Percentiles rank a stretch among this genome's conserved stretches.
phyloP scores from a whole-genome alignment of 352 stramenopile genomes.

The Phytophthora sansomeana region DNA sequence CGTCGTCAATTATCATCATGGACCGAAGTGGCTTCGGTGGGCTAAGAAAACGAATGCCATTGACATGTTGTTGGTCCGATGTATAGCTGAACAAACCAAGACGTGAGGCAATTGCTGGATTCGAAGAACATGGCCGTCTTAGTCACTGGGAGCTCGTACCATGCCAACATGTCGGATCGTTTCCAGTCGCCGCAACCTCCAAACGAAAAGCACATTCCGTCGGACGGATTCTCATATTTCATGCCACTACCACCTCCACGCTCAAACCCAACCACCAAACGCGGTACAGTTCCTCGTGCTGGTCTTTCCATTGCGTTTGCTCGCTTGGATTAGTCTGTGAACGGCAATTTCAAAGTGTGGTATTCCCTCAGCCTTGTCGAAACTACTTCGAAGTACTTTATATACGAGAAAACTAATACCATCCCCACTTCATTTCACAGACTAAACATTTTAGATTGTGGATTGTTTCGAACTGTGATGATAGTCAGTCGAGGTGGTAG shows the following conservation, averaged over 20 bases:
- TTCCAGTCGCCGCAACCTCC: not conserved
- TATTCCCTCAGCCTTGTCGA: no score
- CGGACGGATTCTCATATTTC: not conserved
- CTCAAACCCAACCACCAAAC: not conserved
- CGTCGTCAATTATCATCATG: not conserved
- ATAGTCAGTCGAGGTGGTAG: not conserved
- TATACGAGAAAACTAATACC: no score
- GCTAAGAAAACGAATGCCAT: not conserved
- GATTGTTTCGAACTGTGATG: not conserved
- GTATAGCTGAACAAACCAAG: not conserved
- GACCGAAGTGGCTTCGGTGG: not conserved
- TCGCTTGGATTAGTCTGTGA: no score
- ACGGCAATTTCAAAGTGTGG: no score
- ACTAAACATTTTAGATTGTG: not conserved
- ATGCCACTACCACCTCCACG: not conserved
- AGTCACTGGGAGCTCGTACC: not conserved
- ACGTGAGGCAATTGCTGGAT: not conserved
- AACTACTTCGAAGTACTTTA: no score
- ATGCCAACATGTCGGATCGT: not conserved
- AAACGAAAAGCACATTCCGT: slow-evolving; percentile 1
- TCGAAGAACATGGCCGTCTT: slow-evolving; percentile 3
- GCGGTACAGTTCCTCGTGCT: not conserved
- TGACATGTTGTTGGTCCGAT: not conserved
- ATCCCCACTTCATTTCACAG: no score
- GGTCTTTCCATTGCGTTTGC: not conserved